phyloP scores from a whole-genome alignment of 805 yeast genomes.

The Yamadazyma phyllophila region DNA sequence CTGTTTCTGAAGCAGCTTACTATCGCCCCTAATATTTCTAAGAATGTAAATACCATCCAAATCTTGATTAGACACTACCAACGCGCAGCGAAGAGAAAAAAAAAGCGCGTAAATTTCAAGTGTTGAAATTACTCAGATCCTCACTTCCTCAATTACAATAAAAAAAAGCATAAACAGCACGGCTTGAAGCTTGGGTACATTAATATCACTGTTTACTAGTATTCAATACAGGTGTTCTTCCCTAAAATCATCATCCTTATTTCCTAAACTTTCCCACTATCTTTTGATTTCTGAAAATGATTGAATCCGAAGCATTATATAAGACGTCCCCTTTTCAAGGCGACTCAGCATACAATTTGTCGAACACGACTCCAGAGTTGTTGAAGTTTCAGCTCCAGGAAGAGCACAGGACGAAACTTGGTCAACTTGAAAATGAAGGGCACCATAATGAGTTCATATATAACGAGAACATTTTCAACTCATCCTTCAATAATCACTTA shows the following conservation, averaged over 20 bases:
- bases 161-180: too few species aligned
- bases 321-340: conserved; percentile 37
- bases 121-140: too few species aligned
- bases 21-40: neutral
- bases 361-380: conserved; percentile 42
- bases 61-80: neutral
- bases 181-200: neutral
- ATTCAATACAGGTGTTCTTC: too few species aligned
- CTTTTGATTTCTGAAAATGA: conserved; percentile 19
- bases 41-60: too few species aligned
- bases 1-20: neutral
- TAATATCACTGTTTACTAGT: neutral
- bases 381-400: conserved; percentile 44
- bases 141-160: too few species aligned
- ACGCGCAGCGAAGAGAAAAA: neutral
- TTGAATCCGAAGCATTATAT: conserved; percentile 34
- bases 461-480: conserved; percentile 19
- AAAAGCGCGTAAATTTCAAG: neutral
- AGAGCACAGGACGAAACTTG: conserved; percentile 28
- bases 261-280: too few species aligned
- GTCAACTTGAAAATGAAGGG: conserved; percentile 11
- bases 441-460: conserved; percentile 16
- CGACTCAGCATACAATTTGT: conserved; percentile 27
- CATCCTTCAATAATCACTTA: conserved; percentile 34
- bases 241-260: too few species aligned